Evolutionary conservation across 306 rosid genomes (phyloP).

Genomic region (Prunus davidiana): DNA sequence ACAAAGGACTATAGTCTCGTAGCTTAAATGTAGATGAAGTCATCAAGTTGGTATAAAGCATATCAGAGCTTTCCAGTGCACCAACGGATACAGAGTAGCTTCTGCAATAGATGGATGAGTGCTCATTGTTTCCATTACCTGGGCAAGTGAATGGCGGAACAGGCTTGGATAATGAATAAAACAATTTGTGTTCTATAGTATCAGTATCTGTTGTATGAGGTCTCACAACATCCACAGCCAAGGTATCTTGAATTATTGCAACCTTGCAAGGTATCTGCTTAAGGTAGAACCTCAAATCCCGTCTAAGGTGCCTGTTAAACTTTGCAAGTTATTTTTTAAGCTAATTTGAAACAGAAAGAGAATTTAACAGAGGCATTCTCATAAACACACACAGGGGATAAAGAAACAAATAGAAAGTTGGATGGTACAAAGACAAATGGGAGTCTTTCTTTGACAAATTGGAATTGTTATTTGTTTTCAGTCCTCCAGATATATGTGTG

Average conservation of each 20-base stretch:
- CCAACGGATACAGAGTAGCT: slow-evolving; percentile 23
- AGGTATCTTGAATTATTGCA: slow-evolving; percentile 52
- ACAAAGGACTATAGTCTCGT: slow-evolving; percentile 25
- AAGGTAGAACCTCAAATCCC: slow-evolving; percentile 51
- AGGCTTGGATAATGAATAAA: slow-evolving; percentile 48
- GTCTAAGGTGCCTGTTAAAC: slow-evolving; percentile 52
- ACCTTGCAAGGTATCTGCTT: slow-evolving; percentile 66
- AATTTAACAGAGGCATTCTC: neutral
- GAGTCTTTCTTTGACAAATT: neutral
- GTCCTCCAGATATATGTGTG: neutral
- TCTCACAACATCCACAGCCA: slow-evolving; percentile 44
- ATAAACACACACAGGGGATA: neutral
- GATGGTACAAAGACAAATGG: neutral
- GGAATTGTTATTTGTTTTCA: neutral
- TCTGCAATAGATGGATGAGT: slow-evolving; percentile 27
- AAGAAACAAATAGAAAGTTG: neutral
- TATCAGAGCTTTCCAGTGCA: slow-evolving; percentile 33
- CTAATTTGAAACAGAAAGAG: neutral
- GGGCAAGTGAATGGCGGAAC: slow-evolving; percentile 34
- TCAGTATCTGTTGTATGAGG: slow-evolving; percentile 23
- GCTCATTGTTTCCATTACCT: slow-evolving; percentile 33
- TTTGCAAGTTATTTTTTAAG: slow-evolving; percentile 3
- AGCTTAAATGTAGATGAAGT: slow-evolving; percentile 30
- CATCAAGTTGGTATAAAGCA: slow-evolving; percentile 17
- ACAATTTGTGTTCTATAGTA: slow-evolving; percentile 33